These are phyloP conservation scores for Plasmodium gonderi DNA, from an alignment of 169 alveolate genomes.

Conservation along the genomic window DNA sequence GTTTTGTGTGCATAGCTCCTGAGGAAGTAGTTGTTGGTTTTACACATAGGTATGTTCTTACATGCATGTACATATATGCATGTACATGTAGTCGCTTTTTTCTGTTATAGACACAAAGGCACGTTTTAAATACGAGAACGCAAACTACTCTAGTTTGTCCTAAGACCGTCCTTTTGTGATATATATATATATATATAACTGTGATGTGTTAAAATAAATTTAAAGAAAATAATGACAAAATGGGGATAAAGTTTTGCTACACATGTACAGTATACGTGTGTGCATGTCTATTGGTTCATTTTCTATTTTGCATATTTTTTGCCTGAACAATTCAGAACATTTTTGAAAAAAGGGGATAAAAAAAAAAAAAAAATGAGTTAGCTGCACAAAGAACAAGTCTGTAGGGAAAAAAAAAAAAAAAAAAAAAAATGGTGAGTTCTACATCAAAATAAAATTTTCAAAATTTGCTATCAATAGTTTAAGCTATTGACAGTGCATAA, in stretches of 20 bases:
- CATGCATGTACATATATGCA: background rate
- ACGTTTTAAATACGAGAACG: no score
- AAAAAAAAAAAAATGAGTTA: slow-evolving; percentile 3
- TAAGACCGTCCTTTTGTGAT: no score
- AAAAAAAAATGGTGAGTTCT: background rate
- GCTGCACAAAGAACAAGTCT: no score
- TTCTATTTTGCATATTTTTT: background rate
- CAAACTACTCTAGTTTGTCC: no score
- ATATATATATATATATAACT: no score
- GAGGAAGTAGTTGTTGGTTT: background rate
- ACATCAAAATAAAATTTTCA: background rate
- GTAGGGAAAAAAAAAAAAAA: no score
- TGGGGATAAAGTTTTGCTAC: background rate
- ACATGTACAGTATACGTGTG: background rate
- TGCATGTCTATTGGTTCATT: background rate
- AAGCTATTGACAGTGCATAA: background rate
- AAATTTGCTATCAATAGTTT: background rate
- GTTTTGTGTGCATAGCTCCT: background rate
- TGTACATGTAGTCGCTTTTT: background rate
- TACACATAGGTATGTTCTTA: background rate
- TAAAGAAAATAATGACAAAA: background rate
- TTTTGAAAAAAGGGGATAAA: background rate
- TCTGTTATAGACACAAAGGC: background rate
- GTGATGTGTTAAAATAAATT: no score
- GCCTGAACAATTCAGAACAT: slow-evolving; percentile 9